Conservation (phyloP, 768 basidiomycete species). For the Boletellus emodensis region DNA sequence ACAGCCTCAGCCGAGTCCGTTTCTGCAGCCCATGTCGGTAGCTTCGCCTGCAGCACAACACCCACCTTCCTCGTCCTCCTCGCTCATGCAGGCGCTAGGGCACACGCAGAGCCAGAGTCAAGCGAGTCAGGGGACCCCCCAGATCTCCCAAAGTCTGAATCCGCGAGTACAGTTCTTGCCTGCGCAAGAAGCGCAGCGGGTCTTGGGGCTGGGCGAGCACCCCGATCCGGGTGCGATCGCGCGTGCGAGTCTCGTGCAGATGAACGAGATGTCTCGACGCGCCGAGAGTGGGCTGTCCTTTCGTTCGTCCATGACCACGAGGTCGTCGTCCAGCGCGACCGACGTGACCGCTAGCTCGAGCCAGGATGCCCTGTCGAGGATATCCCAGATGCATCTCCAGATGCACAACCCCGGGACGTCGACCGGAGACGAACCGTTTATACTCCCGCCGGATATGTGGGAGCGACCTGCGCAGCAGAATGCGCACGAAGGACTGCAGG, state of each 20-base stretch:
- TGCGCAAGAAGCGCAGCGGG: constrained; percentile 51
- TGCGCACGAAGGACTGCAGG: constrained; percentile 65
- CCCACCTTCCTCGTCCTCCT: constrained; percentile 18
- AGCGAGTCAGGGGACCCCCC: constrained; percentile 1
- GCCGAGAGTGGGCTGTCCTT: constrained; percentile 39
- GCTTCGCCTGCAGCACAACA: constrained; percentile 17
- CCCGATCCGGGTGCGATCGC: constrained; percentile 54
- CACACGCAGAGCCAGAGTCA: constrained; percentile 10
- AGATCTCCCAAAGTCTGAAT: constrained; percentile 5
- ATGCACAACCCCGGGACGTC: constrained; percentile 30
- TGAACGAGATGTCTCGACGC: constrained; percentile 73
- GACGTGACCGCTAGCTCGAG: constrained; percentile 14
- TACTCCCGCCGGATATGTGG: constrained; percentile 25
- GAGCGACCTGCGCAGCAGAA: constrained; percentile 24
- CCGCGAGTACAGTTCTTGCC: constrained; percentile 45
- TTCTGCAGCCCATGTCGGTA: constrained; percentile 21
- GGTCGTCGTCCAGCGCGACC: constrained; percentile 17
- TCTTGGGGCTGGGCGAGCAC: constrained; percentile 39
- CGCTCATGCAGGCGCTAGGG: constrained; percentile 25
- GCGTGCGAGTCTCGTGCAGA: constrained; percentile 65
- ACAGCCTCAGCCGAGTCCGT: constrained; percentile 29
- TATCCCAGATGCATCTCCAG: constrained; percentile 48
- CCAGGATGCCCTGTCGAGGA: constrained; percentile 48
- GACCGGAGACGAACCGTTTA: constrained; percentile 26
- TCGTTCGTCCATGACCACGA: constrained; percentile 21